phyloP scores from a whole-genome alignment of 2,329 filamentous ascomycete species.

The Aureobasidium subglaciale region DNA sequence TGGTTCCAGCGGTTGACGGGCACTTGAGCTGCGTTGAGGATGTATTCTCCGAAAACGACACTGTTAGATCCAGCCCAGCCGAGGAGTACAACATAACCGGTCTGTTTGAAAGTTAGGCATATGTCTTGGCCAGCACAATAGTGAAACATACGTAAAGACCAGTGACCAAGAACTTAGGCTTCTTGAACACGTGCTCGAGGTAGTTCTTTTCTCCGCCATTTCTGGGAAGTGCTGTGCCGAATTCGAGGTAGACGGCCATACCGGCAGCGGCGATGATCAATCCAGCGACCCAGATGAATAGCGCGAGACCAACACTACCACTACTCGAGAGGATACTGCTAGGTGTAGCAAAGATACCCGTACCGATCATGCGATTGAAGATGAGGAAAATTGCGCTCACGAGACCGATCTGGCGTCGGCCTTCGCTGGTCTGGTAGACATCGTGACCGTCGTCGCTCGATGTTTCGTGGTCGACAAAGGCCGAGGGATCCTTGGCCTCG shows the following conservation, averaged over 20 bases:
- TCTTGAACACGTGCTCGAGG: slow-evolving; percentile 57
- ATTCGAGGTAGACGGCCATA: slow-evolving; percentile 59
- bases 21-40: slow-evolving; percentile 57
- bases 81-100: slow-evolving; percentile 55
- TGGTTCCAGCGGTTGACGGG: slow-evolving; percentile 62
- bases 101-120: neutral
- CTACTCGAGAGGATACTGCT: slow-evolving; percentile 50
- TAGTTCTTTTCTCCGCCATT: slow-evolving; percentile 64
- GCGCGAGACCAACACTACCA: slow-evolving; percentile 55
- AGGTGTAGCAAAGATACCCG: slow-evolving; percentile 60
- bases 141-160: slow-evolving; percentile 42
- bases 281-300: slow-evolving; percentile 58
- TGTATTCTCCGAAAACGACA: slow-evolving; percentile 64
- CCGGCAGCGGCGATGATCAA: slow-evolving; percentile 56
- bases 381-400: slow-evolving; percentile 52
- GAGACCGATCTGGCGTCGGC: slow-evolving; percentile 43
- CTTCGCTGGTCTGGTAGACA: slow-evolving; percentile 14
- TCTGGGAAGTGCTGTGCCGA: slow-evolving; percentile 56
- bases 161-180: slow-evolving; percentile 55
- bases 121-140: neutral
- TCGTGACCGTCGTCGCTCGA: slow-evolving; percentile 12
- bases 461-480: slow-evolving; percentile 5
- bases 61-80: slow-evolving; percentile 61
- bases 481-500: slow-evolving; percentile 9
- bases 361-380: slow-evolving; percentile 60